phyloP scores from a whole-genome alignment of 208 protist species.

The Leishmania aethiopica region DNA sequence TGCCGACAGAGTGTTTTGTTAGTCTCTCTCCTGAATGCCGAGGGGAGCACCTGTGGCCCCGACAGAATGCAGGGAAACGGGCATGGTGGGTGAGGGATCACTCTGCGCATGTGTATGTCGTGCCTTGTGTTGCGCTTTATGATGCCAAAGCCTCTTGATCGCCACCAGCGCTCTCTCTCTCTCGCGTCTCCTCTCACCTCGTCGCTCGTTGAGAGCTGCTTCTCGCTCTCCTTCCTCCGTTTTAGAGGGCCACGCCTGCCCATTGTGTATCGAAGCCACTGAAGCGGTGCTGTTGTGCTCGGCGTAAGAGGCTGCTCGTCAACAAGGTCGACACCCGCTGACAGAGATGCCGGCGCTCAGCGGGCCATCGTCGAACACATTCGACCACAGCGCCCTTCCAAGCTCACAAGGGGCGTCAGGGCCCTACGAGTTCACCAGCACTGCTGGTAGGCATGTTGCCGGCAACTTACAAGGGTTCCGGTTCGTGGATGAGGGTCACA shows the following conservation, averaged over 20 bases:
- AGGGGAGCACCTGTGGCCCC: no score
- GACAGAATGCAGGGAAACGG: not conserved
- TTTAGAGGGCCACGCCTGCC: not conserved
- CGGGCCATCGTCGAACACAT: slow-evolving; percentile 10
- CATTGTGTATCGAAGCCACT: not conserved
- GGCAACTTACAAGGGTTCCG: slow-evolving; percentile 77
- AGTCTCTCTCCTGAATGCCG: not conserved
- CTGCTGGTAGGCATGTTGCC: slow-evolving; percentile 60
- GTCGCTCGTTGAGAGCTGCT: not conserved
- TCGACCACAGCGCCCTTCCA: slow-evolving; percentile 27
- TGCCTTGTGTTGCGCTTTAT: not conserved
- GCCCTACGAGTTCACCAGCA: slow-evolving; percentile 29
- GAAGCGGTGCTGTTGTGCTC: not conserved
- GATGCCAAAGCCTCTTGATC: no score
- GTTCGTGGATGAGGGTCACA: slow-evolving; percentile 37
- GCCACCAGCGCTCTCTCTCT: not conserved
- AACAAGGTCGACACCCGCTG: not conserved
- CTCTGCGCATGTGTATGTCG: not conserved
- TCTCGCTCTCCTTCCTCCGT: no score
- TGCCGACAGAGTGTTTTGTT: not conserved
- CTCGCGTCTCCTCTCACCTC: not conserved
- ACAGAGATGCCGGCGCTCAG: not conserved
- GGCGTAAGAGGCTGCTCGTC: not conserved
- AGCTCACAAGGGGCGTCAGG: slow-evolving; percentile 22
- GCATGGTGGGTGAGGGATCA: not conserved